These are phyloP conservation scores for Trichoderma pleuroti DNA, from an alignment of 2,329 filamentous ascomycete species.

Conservation along the genomic window DNA sequence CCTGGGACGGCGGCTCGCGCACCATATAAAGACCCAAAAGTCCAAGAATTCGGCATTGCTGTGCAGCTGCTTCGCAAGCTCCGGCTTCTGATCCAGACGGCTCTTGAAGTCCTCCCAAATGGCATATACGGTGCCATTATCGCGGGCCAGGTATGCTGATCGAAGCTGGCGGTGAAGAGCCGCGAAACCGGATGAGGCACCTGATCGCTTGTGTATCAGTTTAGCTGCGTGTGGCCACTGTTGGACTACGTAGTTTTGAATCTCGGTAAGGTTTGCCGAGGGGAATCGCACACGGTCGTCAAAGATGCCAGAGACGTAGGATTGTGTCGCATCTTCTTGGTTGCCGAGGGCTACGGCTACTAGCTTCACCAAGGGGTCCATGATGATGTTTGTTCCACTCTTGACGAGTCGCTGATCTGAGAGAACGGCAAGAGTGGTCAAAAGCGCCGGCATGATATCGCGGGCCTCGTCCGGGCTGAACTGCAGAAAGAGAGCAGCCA, in stretches of 20 bases:
- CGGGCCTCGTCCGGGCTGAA: slow-evolving; percentile 26
- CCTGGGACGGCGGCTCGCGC: slow-evolving; percentile 31
- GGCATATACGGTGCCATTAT: slow-evolving; percentile 29
- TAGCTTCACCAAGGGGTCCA: slow-evolving; percentile 32
- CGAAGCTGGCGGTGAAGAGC: slow-evolving; percentile 31
- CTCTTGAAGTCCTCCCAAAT: slow-evolving; percentile 35
- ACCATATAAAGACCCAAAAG: slow-evolving; percentile 41
- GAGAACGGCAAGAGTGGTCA: slow-evolving; percentile 32
- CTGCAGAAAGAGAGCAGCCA: slow-evolving; percentile 34
- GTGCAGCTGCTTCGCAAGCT: slow-evolving; percentile 30
- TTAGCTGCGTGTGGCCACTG: slow-evolving; percentile 29
- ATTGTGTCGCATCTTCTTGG: slow-evolving; percentile 20
- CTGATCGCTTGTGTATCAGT: slow-evolving; percentile 26
- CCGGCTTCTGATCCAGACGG: slow-evolving; percentile 25
- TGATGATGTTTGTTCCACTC: slow-evolving; percentile 15
- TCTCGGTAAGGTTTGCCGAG: slow-evolving; percentile 20
- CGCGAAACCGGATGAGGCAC: slow-evolving; percentile 10
- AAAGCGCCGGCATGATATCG: slow-evolving; percentile 31
- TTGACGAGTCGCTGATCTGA: slow-evolving; percentile 28
- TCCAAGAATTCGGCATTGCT: slow-evolving; percentile 36
- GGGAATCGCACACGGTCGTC: slow-evolving; percentile 22
- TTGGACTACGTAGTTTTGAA: slow-evolving; percentile 28
- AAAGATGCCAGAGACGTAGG: slow-evolving; percentile 24
- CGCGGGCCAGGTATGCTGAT: slow-evolving; percentile 29
- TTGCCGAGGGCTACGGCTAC: slow-evolving; percentile 26